Base-by-base conservation (phyloP, 306 rosid genomes). In the Prunus salicina region DNA sequence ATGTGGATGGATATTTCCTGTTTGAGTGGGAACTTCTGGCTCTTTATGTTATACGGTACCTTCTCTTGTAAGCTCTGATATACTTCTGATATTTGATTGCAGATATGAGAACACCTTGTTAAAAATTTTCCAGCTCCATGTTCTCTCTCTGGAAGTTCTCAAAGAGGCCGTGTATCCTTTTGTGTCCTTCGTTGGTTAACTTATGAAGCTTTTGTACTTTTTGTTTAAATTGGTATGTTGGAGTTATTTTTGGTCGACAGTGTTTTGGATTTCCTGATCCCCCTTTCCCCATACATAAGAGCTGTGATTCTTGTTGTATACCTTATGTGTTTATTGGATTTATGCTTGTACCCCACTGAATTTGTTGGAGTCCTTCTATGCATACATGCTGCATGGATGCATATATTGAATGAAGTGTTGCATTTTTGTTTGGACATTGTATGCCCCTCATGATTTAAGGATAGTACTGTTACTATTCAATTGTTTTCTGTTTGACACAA, bases 141-240 rank as follows among this genome's bases (percentile, higher is more conserved):
- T 89, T 82, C 89, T 92, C 76, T 84, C 97, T 71, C 85, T 95
- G 79, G 96, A 88, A 78, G 99, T 95, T 67, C 89, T 95, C 78
- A 89, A 88, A 87, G 97, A 90, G 81, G 99, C 99, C 14, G 93
- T 92, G 99, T 95, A 95, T 95, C 99, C 99, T 92, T 85, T 77
- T 18, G 74, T 28, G 76, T 82, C 71, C 63, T 78, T 46, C 49
- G 67, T 74, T 79, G 67, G 62, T 75, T 47, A 69, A 77, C 58
- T 76, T 51, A n/a, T 62, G 75, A 78, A 76, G 64, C 69, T 52
- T 77, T 64, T 64, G 49, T 38, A 49, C 30, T 27, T 56, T 69
- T 51, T 67, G 60, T 46, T 55, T 20, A 38, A 43, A n/a, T 14
- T 5, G 22, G 51, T n/a, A 32, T 20, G 34, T 14, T 56, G 38